phyloP scores from a whole-genome alignment of 2,329 filamentous ascomycete species.

The Epichloe uncinata region DNA sequence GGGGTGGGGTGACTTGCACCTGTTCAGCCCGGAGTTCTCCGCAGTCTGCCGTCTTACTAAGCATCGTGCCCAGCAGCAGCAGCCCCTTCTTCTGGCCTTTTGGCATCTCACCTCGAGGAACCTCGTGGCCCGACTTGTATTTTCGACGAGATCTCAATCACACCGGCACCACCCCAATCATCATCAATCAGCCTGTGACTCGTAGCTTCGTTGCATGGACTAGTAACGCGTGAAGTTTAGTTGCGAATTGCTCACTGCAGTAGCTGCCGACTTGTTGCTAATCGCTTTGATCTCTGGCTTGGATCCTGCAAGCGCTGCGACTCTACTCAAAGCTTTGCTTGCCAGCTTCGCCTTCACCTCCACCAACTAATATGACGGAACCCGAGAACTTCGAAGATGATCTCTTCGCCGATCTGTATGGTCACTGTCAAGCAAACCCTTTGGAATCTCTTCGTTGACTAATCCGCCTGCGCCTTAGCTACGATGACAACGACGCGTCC shows the following conservation, averaged over 20 bases:
- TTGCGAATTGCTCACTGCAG: not conserved
- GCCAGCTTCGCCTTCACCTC: not conserved
- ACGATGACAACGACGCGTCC: slow-evolving; percentile 48
- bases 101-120: not conserved
- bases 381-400: slow-evolving; percentile 78
- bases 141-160: no score
- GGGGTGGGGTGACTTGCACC: no score
- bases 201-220: not conserved
- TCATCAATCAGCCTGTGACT: not conserved
- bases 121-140: no score
- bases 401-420: slow-evolving; percentile 90
- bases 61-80: not conserved
- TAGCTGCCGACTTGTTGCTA: not conserved
- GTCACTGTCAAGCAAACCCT: not conserved
- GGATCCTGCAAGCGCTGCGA: not conserved
- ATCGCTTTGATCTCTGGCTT: not conserved
- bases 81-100: not conserved
- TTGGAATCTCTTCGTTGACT: not conserved
- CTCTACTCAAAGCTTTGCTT: not conserved
- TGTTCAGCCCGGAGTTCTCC: not conserved
- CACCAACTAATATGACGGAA: slow-evolving; percentile 53
- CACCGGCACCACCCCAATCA: not conserved
- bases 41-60: not conserved
- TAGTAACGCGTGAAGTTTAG: not conserved
- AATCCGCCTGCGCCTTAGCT: slow-evolving; percentile 28